Percentiles rank a stretch among this genome's conserved stretches.
phyloP scores from a whole-genome alignment of 1,139 yeast species.

The Yamadazyma songkhlaensis region DNA sequence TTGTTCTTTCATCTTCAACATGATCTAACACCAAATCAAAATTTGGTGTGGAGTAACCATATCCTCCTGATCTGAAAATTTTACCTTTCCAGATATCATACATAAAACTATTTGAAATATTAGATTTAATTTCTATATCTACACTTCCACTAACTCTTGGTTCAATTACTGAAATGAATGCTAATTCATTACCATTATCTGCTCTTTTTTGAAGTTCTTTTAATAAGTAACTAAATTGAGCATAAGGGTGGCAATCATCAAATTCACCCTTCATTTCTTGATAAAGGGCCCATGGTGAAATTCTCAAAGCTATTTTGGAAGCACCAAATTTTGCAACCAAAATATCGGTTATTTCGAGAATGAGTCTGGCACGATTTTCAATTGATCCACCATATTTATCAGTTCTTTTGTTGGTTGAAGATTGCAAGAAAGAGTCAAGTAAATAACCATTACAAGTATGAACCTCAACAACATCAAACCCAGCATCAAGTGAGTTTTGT shows the following conservation, averaged over 20 bases:
- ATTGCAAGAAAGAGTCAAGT: constrained; percentile 53
- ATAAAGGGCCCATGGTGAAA: constrained; percentile 56
- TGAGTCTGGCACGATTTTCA: constrained; percentile 61
- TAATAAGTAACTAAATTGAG: constrained; percentile 32
- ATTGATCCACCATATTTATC: constrained; percentile 65
- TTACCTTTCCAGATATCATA: constrained; percentile 47
- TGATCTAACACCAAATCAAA: constrained; percentile 20
- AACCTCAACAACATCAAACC: constrained; percentile 70
- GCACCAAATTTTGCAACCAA: constrained; percentile 47
- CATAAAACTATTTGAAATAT: constrained; percentile 30
- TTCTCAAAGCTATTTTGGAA: constrained; percentile 50
- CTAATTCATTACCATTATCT: constrained; percentile 35
- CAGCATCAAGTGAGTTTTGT: constrained; percentile 49
- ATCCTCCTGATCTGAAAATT: constrained; percentile 47
- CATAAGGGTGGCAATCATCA: constrained; percentile 35
- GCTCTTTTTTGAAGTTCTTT: constrained; percentile 39
- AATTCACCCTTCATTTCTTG: constrained; percentile 38
- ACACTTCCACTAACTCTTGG: constrained; percentile 24
- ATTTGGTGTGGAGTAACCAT: constrained; percentile 24
- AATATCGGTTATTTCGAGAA: constrained; percentile 56
- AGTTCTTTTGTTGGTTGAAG: constrained; percentile 52
- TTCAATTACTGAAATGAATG: constrained; percentile 55
- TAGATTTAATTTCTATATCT: constrained; percentile 12
- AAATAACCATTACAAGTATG: constrained; percentile 71
- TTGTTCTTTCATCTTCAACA: constrained; percentile 34